These are phyloP conservation scores for Sungouiozyma intestinalis DNA, from an alignment of 805 yeast genomes.

Conservation along the genomic window DNA sequence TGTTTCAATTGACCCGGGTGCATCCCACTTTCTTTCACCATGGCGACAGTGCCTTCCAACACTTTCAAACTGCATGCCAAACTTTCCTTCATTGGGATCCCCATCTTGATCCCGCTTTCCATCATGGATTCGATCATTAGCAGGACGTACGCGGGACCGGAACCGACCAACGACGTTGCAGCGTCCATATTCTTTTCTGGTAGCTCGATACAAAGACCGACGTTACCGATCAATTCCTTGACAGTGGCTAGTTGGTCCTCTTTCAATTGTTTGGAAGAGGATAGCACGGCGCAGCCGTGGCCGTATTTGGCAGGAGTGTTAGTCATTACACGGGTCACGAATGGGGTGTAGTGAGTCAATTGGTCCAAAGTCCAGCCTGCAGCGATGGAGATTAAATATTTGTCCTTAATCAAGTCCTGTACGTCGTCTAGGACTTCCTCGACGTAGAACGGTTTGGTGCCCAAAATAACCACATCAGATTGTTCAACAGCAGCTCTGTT, in stretches of 20 bases:
- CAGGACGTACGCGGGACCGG: slow-evolving; percentile 92
- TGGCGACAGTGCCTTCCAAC: slow-evolving; percentile 84
- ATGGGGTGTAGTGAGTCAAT: slow-evolving; percentile 39
- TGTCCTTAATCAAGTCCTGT: slow-evolving; percentile 35
- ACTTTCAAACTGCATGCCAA: slow-evolving; percentile 85
- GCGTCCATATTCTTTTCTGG: slow-evolving; percentile 95
- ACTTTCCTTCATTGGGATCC: slow-evolving; percentile 78
- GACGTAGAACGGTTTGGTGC: slow-evolving; percentile 81
- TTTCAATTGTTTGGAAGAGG: slow-evolving; percentile 49
- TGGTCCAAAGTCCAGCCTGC: slow-evolving; percentile 89
- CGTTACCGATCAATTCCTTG: slow-evolving; percentile 41
- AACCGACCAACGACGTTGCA: slow-evolving; percentile 88
- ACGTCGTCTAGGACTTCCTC: slow-evolving; percentile 48
- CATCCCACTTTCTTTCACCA: slow-evolving; percentile 70
- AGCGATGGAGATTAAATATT: slow-evolving; percentile 66
- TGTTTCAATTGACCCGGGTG: slow-evolving; percentile 86
- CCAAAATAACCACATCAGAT: slow-evolving; percentile 67
- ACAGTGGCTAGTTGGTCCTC: slow-evolving; percentile 30
- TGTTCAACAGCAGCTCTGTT: slow-evolving; percentile 50
- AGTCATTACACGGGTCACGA: slow-evolving; percentile 90
- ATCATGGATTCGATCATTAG: slow-evolving; percentile 83
- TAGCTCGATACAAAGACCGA: slow-evolving; percentile 50
- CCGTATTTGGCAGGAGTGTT: slow-evolving; percentile 94
- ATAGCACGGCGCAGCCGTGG: slow-evolving; percentile 87
- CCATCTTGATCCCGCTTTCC: slow-evolving; percentile 93